A percentile compares a stretch with the other conserved stretches of the same genome.
phyloP scores from a whole-genome alignment of 148 eudicot species.

The Arctostaphylos glauca region DNA sequence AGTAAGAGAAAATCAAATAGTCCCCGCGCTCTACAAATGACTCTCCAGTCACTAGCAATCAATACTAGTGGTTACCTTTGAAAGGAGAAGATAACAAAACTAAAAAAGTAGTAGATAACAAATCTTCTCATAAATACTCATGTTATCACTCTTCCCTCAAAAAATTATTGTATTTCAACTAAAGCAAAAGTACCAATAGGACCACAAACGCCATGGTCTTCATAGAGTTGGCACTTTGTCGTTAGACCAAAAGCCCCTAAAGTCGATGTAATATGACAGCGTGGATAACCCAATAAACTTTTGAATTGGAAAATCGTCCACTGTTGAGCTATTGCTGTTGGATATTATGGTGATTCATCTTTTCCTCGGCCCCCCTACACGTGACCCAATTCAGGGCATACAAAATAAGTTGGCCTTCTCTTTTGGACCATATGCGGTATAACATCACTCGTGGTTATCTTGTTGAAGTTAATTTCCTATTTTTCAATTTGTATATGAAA shows the following conservation, averaged over 20 bases:
- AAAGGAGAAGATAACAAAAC: not conserved
- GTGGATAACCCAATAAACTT: too few species aligned
- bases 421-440: too few species aligned
- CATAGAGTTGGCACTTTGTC: not conserved
- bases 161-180: not conserved
- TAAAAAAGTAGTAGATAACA: not conserved
- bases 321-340: too few species aligned
- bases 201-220: not conserved
- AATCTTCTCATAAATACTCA: not conserved
- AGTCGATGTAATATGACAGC: too few species aligned
- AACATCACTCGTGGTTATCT: too few species aligned
- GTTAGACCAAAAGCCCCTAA: not conserved
- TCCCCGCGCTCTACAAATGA: not conserved
- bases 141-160: not conserved
- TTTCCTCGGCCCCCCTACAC: too few species aligned
- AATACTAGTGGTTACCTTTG: not conserved
- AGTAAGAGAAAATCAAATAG: not conserved
- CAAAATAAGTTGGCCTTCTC: too few species aligned
- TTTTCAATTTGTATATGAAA: too few species aligned
- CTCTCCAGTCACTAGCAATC: not conserved
- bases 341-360: too few species aligned
- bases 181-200: not conserved
- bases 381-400: too few species aligned
- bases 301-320: too few species aligned
- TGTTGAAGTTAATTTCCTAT: too few species aligned